phyloP scores from a whole-genome alignment of 306 rosid genomes.

The Argentina anserina region DNA sequence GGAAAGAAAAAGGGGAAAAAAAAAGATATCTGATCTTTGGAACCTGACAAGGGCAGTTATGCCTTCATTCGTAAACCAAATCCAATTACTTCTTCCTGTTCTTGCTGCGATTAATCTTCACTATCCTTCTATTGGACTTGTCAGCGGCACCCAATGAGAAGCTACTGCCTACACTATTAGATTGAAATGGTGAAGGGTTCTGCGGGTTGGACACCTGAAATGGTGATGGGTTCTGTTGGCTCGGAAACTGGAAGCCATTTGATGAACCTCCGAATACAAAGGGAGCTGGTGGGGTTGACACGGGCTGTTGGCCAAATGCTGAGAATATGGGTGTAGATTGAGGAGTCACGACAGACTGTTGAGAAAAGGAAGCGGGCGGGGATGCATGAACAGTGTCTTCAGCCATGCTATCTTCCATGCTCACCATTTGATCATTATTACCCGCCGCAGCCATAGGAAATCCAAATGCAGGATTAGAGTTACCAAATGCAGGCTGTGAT shows the following conservation, averaged over 20 bases:
- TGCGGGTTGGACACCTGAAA: constrained; percentile 66
- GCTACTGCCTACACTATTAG: constrained; percentile 63
- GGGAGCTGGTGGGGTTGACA: constrained; percentile 41
- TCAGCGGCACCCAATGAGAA: constrained; percentile 86
- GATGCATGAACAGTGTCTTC: constrained; percentile 67
- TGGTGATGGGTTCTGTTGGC: constrained; percentile 59
- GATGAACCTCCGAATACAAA: constrained; percentile 48
- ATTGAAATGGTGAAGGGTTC: constrained; percentile 66
- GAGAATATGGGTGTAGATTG: constrained; percentile 40
- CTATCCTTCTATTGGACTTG: constrained; percentile 51
- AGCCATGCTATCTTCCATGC: constrained; percentile 90
- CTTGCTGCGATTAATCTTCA: constrained; percentile 45
- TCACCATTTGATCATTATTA: constrained; percentile 68
- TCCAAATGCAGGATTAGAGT: constrained; percentile 31
- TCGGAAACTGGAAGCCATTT: constrained; percentile 55
- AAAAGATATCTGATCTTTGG: constrained; percentile 4
- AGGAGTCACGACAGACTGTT: constrained; percentile 26
- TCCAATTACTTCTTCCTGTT: constrained; percentile 54
- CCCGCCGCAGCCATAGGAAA: constrained; percentile 42
- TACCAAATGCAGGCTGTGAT: constrained; percentile 59
- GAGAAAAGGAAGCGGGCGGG: constrained; percentile 47
- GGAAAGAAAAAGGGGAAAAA: not conserved
- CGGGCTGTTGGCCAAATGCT: constrained; percentile 47
- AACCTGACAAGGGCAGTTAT: constrained; percentile 25
- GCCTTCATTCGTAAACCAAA: constrained; percentile 23